Conservation (phyloP, 2,329 filamentous ascomycete genomes). For the Didymosphaeria variabile region DNA sequence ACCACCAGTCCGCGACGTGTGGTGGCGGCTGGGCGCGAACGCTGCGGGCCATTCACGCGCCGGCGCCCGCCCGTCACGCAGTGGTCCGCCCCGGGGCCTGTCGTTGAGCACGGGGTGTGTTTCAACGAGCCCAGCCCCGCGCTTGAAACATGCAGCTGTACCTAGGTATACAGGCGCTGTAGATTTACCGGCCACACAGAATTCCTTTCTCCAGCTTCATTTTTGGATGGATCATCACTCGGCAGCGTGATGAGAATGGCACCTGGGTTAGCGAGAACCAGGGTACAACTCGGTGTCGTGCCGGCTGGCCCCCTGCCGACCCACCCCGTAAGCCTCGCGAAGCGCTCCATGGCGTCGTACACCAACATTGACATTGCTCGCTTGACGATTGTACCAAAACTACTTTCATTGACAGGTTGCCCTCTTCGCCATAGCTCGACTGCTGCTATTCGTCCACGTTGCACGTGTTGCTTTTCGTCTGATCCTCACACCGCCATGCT, state of each 20-base stretch:
- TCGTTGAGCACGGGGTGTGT: not conserved
- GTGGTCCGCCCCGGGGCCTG: not conserved
- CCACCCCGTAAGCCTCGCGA: not conserved
- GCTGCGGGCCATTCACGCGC: constrained; percentile 10
- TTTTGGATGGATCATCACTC: not conserved
- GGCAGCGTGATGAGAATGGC: not conserved
- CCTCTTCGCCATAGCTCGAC: too few species aligned
- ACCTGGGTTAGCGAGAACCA: not conserved
- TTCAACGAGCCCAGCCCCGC: not conserved
- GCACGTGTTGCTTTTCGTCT: too few species aligned
- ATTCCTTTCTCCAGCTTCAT: not conserved
- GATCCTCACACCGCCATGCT: constrained; percentile 2
- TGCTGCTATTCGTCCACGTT: too few species aligned
- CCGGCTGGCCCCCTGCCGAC: not conserved
- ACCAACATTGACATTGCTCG: not conserved
- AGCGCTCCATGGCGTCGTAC: not conserved
- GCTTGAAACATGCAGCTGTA: not conserved
- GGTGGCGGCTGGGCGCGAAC: constrained; percentile 6
- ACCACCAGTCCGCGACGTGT: not conserved
- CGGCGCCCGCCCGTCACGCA: not conserved
- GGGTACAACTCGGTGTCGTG: not conserved
- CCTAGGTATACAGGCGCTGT: not conserved
- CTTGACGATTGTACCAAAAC: too few species aligned
- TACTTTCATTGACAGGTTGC: not conserved
- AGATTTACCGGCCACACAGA: not conserved